Conservation (phyloP, 202 grass and related monocot species). For the Schoenoplectus tabernaemontani region DNA sequence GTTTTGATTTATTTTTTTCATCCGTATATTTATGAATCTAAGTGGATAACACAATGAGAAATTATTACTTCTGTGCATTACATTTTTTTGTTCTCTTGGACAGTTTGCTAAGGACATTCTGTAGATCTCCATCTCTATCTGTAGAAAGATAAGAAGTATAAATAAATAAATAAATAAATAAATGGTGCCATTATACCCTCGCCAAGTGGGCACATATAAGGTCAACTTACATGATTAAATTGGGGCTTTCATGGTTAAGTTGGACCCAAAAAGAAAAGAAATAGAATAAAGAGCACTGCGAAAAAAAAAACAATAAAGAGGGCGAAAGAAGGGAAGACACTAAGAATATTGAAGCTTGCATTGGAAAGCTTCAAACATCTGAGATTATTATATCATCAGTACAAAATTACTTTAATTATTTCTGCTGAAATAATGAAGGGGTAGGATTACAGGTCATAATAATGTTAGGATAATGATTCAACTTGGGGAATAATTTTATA, state of each 20-base stretch:
- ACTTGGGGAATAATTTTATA: not conserved
- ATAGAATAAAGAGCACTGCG: not conserved
- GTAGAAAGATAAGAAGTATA: not conserved
- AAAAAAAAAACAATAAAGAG: not conserved
- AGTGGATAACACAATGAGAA: constrained; percentile 1
- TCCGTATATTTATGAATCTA: too few relatives aligned
- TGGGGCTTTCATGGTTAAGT: not conserved
- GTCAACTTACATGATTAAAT: constrained; percentile 10
- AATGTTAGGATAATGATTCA: not conserved
- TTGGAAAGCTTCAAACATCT: not conserved
- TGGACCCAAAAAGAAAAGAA: not conserved
- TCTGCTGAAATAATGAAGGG: too few relatives aligned
- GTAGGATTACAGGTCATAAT: too few relatives aligned
- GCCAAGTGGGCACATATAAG: not conserved
- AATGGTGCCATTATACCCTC: not conserved
- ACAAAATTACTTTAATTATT: not conserved
- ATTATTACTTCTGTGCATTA: not conserved
- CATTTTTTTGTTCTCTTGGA: not conserved
- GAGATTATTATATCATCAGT: not conserved
- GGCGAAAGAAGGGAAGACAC: not conserved
- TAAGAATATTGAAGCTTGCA: too few relatives aligned
- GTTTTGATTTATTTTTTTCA: too few relatives aligned
- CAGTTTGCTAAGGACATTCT: not conserved
- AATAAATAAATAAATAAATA: not conserved
- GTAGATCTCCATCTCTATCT: not conserved